These are phyloP conservation scores for Tranzscheliella williamsii DNA, from an alignment of 1,284 basidiomycete genomes.

Conservation along the genomic window DNA sequence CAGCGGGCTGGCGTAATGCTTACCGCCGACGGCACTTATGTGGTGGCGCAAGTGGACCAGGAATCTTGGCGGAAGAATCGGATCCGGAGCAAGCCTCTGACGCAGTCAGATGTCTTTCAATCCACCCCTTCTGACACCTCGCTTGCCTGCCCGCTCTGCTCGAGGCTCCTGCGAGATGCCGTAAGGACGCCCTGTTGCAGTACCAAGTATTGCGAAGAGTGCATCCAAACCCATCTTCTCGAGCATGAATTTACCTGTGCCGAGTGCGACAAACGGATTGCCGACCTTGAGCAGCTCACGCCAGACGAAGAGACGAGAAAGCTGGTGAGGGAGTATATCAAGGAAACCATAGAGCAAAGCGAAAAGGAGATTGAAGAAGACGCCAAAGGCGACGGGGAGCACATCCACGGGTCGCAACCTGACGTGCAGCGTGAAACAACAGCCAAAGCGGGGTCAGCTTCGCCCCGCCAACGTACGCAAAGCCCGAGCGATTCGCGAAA, in stretches of 20 bases:
- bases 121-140: slow-evolving; percentile 52
- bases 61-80: slow-evolving; percentile 53
- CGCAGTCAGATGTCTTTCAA: slow-evolving; percentile 55
- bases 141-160: slow-evolving; percentile 57
- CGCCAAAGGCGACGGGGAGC: slow-evolving; percentile 11
- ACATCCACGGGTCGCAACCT: slow-evolving; percentile 1
- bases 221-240: slow-evolving; percentile 57
- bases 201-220: slow-evolving; percentile 58
- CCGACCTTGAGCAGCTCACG: slow-evolving; percentile 51
- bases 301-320: slow-evolving; percentile 53
- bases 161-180: slow-evolving; percentile 52
- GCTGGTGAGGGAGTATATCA: slow-evolving; percentile 52
- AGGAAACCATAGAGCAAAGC: slow-evolving; percentile 52
- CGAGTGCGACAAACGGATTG: slow-evolving; percentile 58
- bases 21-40: slow-evolving; percentile 58
- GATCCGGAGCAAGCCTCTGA: slow-evolving; percentile 49
- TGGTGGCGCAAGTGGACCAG: slow-evolving; percentile 55
- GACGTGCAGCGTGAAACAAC: neutral
- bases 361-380: slow-evolving; percentile 50
- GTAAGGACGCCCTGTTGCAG: slow-evolving; percentile 56
- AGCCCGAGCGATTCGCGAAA: slow-evolving; percentile 15
- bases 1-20: slow-evolving; percentile 56
- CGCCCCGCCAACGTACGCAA: slow-evolving; percentile 3
- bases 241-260: slow-evolving; percentile 59
- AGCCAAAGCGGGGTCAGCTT: slow-evolving; percentile 6